Conservation (phyloP, 768 basidiomycete species). For the Podaxis sp. region DNA sequence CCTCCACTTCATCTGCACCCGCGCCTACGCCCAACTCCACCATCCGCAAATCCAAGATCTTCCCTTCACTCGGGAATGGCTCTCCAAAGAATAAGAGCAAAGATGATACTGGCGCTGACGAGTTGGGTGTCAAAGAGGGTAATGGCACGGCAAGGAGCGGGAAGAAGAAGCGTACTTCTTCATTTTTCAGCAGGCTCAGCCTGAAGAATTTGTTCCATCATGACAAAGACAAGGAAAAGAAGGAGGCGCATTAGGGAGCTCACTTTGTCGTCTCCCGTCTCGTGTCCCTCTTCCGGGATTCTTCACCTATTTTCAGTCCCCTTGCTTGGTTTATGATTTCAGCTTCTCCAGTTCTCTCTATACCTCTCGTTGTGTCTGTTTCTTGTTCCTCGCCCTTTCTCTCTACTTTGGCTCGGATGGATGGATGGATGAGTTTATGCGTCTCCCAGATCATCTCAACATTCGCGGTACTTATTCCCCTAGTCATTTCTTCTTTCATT, state of each 20-base stretch:
- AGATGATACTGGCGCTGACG: not conserved
- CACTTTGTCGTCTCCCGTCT: not conserved
- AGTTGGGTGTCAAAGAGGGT: not conserved
- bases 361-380: not conserved
- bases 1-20: conserved; percentile 29
- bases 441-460: not conserved
- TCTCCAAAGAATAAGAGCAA: not conserved
- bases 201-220: conserved; percentile 49
- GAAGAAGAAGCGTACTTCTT: conserved; percentile 49
- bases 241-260: not conserved
- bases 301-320: not conserved
- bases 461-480: not conserved
- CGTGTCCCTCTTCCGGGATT: not conserved
- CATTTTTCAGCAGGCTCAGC: conserved; percentile 54
- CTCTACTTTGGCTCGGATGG: not conserved
- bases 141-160: conserved; percentile 24
- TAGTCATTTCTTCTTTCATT: not conserved
- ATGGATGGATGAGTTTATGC: not conserved
- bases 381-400: not conserved
- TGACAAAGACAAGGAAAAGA: conserved; percentile 39
- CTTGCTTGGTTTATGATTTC: not conserved
- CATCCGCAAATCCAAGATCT: conserved; percentile 10
- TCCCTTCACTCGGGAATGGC: not conserved
- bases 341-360: not conserved
- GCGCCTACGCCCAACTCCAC: conserved; percentile 25